phyloP scores from a whole-genome alignment of 441 rosid genomes.

The Eutrema salsugineum region DNA sequence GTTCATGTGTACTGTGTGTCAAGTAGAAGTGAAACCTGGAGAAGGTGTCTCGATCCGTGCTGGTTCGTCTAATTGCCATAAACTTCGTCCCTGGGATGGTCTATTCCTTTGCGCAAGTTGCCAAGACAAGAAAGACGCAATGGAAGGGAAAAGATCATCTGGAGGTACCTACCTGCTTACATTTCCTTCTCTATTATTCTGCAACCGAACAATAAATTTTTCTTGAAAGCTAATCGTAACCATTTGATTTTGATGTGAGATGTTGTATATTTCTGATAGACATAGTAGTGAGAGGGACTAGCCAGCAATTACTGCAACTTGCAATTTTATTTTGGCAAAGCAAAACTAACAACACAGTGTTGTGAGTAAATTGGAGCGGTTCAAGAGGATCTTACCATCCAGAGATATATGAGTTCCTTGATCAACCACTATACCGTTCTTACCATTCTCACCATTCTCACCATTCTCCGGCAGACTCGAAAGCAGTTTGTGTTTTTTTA shows the following conservation, averaged over 20 bases:
- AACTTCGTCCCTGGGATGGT: conserved; percentile 96
- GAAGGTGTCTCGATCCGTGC: conserved; percentile 92
- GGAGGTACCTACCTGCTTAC: conserved; percentile 56
- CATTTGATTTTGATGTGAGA: neutral
- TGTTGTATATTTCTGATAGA: conserved; percentile 54
- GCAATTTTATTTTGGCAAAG: conserved; percentile 14
- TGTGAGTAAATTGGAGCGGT: conserved; percentile 21
- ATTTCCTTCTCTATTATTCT: neutral
- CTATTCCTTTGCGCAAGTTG: conserved; percentile 97
- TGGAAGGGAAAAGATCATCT: conserved; percentile 90
- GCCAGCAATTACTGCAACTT: conserved; percentile 29
- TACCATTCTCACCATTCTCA: too few relatives aligned
- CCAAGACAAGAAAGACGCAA: conserved; percentile 96
- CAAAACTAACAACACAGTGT: conserved; percentile 28
- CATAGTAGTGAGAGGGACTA: conserved; percentile 90
- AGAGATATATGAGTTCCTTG: conserved; percentile 18
- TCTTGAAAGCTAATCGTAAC: conserved; percentile 9
- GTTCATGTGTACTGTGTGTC: conserved; percentile 96
- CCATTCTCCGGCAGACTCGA: conserved; percentile 17
- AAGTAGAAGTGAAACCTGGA: conserved; percentile 94
- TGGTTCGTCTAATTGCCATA: conserved; percentile 52
- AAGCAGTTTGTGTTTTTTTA: conserved; percentile 6
- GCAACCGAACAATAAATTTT: too few relatives aligned
- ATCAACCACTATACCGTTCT: conserved; percentile 8
- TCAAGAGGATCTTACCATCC: conserved; percentile 4